phyloP scores from a whole-genome alignment of 768 basidiomycete species.

The Leucosporidium yakuticum region DNA sequence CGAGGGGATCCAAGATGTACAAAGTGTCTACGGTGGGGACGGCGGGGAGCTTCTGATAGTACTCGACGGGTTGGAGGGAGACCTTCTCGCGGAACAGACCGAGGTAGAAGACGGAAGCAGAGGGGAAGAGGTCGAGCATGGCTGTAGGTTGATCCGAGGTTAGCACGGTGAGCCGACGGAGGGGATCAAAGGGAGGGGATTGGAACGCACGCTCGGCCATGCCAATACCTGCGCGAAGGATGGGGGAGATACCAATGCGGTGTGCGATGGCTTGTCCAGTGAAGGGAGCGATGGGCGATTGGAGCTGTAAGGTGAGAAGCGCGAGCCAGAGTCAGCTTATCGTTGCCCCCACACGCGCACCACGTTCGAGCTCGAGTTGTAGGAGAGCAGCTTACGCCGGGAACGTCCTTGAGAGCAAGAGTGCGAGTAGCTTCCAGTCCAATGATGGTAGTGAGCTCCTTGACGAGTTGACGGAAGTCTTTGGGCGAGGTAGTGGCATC shows the following conservation, averaged over 20 bases:
- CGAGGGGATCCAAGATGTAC: constrained; percentile 83
- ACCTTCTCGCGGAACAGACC: constrained; percentile 51
- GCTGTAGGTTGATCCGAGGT: constrained; percentile 44
- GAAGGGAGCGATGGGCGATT: constrained; percentile 70
- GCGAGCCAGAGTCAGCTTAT: not conserved
- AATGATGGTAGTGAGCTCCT: constrained; percentile 64
- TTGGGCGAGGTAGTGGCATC: constrained; percentile 18
- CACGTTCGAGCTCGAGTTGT: not conserved
- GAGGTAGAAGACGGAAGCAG: constrained; percentile 80
- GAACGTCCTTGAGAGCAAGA: constrained; percentile 58
- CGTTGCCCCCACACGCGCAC: not conserved
- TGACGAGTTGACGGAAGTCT: constrained; percentile 32
- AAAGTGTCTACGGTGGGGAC: constrained; percentile 69
- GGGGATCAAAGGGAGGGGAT: not conserved
- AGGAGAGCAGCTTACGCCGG: constrained; percentile 53
- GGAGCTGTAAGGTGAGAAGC: constrained; percentile 11
- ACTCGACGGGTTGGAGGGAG: constrained; percentile 36
- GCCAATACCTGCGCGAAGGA: constrained; percentile 85
- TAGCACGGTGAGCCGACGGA: not conserved
- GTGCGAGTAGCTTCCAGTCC: constrained; percentile 75
- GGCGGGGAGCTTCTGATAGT: constrained; percentile 60
- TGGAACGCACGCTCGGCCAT: constrained; percentile 61
- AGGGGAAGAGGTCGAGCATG: constrained; percentile 76
- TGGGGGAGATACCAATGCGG: constrained; percentile 77
- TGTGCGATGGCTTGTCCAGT: constrained; percentile 69